Percentiles rank a stretch among this genome's conserved stretches.
These are phyloP conservation scores for Mrakia gelida DNA, from an alignment of 768 basidiomycete species.

Conservation along the genomic window DNA sequence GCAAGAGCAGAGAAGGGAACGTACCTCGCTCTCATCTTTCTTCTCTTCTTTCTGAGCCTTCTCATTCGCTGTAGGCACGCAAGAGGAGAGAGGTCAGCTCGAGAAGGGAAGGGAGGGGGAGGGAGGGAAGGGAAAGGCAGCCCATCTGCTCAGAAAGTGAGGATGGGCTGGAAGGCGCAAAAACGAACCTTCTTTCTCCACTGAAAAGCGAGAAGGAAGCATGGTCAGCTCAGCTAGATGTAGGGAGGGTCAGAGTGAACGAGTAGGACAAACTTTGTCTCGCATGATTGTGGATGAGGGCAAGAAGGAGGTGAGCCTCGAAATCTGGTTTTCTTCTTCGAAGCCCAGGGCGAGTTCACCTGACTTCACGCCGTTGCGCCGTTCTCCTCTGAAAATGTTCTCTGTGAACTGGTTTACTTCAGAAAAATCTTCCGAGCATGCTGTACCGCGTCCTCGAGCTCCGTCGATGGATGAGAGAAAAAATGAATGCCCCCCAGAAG, in stretches of 20 bases:
- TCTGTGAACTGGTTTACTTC: too few relatives aligned
- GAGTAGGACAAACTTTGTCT: background rate
- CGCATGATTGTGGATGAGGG: background rate
- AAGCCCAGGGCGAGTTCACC: background rate
- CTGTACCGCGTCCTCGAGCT: too few relatives aligned
- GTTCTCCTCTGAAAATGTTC: too few relatives aligned
- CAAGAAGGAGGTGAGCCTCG: background rate
- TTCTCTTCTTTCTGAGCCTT: conserved; percentile 29
- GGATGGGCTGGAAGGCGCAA: background rate
- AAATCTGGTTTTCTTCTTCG: background rate
- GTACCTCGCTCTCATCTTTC: conserved; percentile 28
- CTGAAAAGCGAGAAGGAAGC: background rate
- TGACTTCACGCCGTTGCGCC: too few relatives aligned
- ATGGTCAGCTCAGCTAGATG: background rate
- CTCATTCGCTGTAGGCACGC: conserved; percentile 11
- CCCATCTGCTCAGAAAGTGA: background rate
- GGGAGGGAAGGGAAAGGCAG: background rate
- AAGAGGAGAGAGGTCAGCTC: conserved; percentile 1
- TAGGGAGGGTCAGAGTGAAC: background rate
- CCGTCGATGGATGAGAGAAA: too few relatives aligned
- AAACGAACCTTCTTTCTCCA: conserved; percentile 5
- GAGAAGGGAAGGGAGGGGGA: background rate
- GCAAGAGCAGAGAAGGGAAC: background rate
- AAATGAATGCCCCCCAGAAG: too few relatives aligned
- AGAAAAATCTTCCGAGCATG: too few relatives aligned